A percentile compares a stretch with the other conserved stretches of the same genome.
Evolutionary conservation across 1,284 basidiomycete species (phyloP).

Genomic region (Cutaneotrichosporon curvatum): DNA sequence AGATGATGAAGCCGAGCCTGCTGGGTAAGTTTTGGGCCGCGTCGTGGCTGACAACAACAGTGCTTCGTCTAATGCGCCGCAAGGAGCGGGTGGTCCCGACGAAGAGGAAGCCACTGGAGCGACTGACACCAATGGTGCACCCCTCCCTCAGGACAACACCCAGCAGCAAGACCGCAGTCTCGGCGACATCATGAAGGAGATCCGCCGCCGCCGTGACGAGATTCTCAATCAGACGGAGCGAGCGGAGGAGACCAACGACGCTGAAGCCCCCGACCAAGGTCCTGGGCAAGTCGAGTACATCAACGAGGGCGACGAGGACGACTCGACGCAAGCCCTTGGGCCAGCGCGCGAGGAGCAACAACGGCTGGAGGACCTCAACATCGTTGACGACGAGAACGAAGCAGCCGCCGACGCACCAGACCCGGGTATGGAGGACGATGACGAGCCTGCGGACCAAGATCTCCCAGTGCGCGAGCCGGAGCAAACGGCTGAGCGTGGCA

Average conservation of each 20-base stretch:
- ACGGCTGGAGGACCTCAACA: constrained; percentile 69
- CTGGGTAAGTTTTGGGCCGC: constrained; percentile 28
- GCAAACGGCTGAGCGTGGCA: constrained; percentile 16
- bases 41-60: constrained; percentile 17
- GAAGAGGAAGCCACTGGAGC: constrained; percentile 38
- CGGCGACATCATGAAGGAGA: constrained; percentile 79
- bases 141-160: constrained; percentile 26
- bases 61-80: constrained; percentile 21
- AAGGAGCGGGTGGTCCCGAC: constrained; percentile 30
- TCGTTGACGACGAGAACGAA: constrained; percentile 55
- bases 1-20: constrained; percentile 31
- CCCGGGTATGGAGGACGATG: constrained; percentile 20
- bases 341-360: constrained; percentile 73
- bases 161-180: constrained; percentile 67
- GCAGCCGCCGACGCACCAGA: constrained; percentile 4
- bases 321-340: constrained; percentile 82
- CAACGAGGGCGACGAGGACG: constrained; percentile 61
- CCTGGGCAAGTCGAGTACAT: constrained; percentile 72
- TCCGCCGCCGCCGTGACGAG: constrained; percentile 74
- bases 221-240: constrained; percentile 58
- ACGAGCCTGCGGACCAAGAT: constrained; percentile 13
- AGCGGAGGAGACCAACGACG: constrained; percentile 41
- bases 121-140: constrained; percentile 34
- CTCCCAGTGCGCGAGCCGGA: constrained; percentile 11
- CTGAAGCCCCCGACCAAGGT: constrained; percentile 46